phyloP scores from a whole-genome alignment of 2,329 filamentous ascomycete genomes.

The Fonsecaea nubica region DNA sequence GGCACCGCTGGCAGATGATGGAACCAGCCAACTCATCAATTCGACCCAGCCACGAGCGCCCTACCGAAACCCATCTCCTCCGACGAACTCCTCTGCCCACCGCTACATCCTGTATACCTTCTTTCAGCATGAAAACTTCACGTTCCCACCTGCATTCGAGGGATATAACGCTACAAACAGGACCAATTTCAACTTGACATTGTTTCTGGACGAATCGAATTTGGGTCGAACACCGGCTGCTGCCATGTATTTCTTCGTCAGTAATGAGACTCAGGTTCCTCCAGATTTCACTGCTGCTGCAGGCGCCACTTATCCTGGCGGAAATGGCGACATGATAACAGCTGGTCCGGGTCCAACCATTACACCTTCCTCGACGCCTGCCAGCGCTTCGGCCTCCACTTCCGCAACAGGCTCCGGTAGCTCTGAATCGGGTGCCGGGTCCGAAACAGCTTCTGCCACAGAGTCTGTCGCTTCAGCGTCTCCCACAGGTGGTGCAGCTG shows the following conservation, averaged over 20 bases:
- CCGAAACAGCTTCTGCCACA: slow-evolving; percentile 17
- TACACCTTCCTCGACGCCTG: slow-evolving; percentile 24
- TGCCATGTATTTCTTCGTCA: slow-evolving; percentile 37
- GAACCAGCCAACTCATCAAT: slow-evolving; percentile 33
- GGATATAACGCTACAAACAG: slow-evolving; percentile 32
- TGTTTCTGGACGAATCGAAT: slow-evolving; percentile 32
- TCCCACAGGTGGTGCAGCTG: slow-evolving; percentile 8
- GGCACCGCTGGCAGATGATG: slow-evolving; percentile 21
- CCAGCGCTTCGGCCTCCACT: slow-evolving; percentile 18
- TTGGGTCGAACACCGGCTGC: slow-evolving; percentile 35
- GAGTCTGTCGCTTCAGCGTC: slow-evolving; percentile 26
- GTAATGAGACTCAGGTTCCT: slow-evolving; percentile 35
- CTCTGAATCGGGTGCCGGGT: not conserved
- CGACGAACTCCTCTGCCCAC: slow-evolving; percentile 38
- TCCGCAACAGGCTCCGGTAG: slow-evolving; percentile 2
- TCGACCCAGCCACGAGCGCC: slow-evolving; percentile 27
- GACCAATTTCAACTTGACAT: slow-evolving; percentile 32
- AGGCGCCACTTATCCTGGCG: slow-evolving; percentile 33
- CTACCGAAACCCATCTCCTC: slow-evolving; percentile 32
- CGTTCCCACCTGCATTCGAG: slow-evolving; percentile 29
- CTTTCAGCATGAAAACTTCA: slow-evolving; percentile 36
- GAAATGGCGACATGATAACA: slow-evolving; percentile 37
- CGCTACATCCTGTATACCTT: slow-evolving; percentile 38
- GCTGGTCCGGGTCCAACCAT: slow-evolving; percentile 32
- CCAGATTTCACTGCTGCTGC: slow-evolving; percentile 33